phyloP scores from a whole-genome alignment of 1,284 basidiomycete genomes.

The Apiotrichum sp. region DNA sequence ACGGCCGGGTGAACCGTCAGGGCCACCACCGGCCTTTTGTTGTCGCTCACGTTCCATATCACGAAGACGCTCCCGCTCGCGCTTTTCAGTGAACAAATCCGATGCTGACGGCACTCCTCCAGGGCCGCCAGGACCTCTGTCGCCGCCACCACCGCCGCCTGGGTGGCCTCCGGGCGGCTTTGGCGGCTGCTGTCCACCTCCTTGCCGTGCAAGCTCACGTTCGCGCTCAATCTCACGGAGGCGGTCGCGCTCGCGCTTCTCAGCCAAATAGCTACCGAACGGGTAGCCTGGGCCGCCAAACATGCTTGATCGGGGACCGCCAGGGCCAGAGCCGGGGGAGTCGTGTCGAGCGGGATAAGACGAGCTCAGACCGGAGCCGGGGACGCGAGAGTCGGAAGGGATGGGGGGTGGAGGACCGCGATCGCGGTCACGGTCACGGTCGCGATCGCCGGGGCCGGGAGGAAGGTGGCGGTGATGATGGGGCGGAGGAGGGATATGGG shows the following conservation, averaged over 20 bases:
- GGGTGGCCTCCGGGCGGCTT: not conserved
- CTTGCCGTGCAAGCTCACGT: constrained; percentile 12
- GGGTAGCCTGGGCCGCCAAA: not conserved
- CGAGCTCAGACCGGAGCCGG: constrained; percentile 9
- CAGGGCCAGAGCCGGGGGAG: not conserved
- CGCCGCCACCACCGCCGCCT: not conserved
- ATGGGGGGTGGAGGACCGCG: not conserved
- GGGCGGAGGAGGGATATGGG: not conserved
- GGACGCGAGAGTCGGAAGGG: constrained; percentile 6
- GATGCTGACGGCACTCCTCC: not conserved
- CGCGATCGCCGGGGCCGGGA: not conserved
- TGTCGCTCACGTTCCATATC: constrained; percentile 1
- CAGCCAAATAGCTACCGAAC: constrained; percentile 7
- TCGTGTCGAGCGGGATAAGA: constrained; percentile 2
- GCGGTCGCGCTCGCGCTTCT: constrained; percentile 17
- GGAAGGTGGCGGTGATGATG: constrained; percentile 8
- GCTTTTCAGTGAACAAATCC: not conserved
- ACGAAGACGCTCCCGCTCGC: constrained; percentile 2
- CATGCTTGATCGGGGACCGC: not conserved
- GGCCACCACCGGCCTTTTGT: constrained; percentile 1
- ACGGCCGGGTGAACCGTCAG: constrained; percentile 8
- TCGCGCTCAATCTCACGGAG: constrained; percentile 16
- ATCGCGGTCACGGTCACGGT: not conserved
- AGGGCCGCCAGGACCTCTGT: not conserved
- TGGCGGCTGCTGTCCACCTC: not conserved